phyloP scores from a whole-genome alignment of 2,329 filamentous ascomycete genomes.

The Thielaviopsis ethacetica region DNA sequence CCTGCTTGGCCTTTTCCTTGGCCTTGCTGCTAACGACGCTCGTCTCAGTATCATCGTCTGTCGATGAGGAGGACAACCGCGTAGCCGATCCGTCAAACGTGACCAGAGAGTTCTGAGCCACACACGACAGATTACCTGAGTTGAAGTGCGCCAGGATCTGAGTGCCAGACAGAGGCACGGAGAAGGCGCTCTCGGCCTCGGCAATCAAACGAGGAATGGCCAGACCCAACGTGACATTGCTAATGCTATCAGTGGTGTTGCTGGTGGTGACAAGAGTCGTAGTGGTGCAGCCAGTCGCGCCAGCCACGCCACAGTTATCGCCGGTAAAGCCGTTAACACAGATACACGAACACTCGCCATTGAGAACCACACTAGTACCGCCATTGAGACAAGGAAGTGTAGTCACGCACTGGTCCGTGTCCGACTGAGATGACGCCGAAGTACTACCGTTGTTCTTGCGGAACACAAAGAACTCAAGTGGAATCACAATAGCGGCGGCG shows the following conservation, averaged over 20 bases:
- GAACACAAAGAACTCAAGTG: constrained; percentile 48
- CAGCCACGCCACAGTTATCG: constrained; percentile 31
- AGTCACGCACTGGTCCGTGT: constrained; percentile 38
- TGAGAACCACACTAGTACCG: constrained; percentile 55
- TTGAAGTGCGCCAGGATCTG: constrained; percentile 64
- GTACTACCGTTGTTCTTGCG: constrained; percentile 23
- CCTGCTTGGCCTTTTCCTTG: constrained; percentile 4
- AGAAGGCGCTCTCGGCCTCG: constrained; percentile 50
- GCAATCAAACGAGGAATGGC: constrained; percentile 60
- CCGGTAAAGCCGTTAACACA: constrained; percentile 77
- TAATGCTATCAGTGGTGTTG: constrained; percentile 23
- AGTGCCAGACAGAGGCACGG: constrained; percentile 54
- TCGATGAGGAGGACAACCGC: constrained; percentile 15
- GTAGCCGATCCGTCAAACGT: constrained; percentile 52
- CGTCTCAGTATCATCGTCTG: constrained; percentile 16
- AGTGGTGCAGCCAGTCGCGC: constrained; percentile 35
- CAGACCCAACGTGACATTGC: constrained; percentile 65
- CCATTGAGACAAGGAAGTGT: constrained; percentile 60
- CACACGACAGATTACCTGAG: constrained; percentile 58
- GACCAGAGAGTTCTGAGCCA: constrained; percentile 71
- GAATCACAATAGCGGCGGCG: constrained; percentile 68
- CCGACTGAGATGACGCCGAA: constrained; percentile 19
- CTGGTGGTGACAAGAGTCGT: constrained; percentile 26
- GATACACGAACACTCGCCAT: constrained; percentile 63
- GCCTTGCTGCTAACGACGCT: constrained; percentile 16